Conservation (phyloP, 108 stramenopile genomes). For the Discostella stelligeroides region DNA sequence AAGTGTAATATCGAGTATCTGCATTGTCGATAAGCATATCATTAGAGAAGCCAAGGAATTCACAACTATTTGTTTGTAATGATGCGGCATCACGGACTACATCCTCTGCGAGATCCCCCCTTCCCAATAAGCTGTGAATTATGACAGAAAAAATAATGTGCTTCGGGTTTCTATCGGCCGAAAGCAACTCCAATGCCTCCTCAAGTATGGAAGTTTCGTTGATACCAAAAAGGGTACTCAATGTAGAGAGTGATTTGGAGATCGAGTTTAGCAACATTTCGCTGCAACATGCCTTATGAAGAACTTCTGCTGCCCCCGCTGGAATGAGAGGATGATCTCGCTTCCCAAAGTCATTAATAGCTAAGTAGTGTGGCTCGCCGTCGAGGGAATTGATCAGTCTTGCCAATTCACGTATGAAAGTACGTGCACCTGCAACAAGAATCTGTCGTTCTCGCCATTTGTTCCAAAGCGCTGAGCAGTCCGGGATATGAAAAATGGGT, state of each 20-base stretch:
- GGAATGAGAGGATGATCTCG: constrained; percentile 54
- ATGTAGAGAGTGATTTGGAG: constrained; percentile 24
- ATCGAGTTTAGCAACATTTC: constrained; percentile 49
- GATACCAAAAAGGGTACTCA: constrained; percentile 46
- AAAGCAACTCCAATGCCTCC: constrained; percentile 49
- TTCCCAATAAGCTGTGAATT: constrained; percentile 53
- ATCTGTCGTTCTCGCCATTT: constrained; percentile 61
- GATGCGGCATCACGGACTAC: constrained; percentile 63
- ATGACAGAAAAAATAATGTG: constrained; percentile 63
- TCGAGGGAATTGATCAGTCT: constrained; percentile 55
- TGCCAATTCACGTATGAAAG: constrained; percentile 71
- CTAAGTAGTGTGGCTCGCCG: constrained; percentile 47
- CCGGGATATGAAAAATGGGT: constrained; percentile 22
- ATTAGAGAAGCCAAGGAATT: constrained; percentile 60
- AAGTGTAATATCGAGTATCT: constrained; percentile 42
- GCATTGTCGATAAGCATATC: constrained; percentile 45
- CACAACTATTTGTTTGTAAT: constrained; percentile 49
- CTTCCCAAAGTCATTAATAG: constrained; percentile 29
- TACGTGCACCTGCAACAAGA: constrained; percentile 48
- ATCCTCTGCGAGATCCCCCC: constrained; percentile 72
- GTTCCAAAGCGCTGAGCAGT: constrained; percentile 53
- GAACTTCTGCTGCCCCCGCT: constrained; percentile 55
- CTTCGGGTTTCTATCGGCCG: constrained; percentile 33
- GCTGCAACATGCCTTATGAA: constrained; percentile 71
- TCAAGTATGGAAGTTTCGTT: constrained; percentile 49